These are phyloP conservation scores for Aquilaria sinensis DNA, from an alignment of 345 rosid species.

Conservation along the genomic window DNA sequence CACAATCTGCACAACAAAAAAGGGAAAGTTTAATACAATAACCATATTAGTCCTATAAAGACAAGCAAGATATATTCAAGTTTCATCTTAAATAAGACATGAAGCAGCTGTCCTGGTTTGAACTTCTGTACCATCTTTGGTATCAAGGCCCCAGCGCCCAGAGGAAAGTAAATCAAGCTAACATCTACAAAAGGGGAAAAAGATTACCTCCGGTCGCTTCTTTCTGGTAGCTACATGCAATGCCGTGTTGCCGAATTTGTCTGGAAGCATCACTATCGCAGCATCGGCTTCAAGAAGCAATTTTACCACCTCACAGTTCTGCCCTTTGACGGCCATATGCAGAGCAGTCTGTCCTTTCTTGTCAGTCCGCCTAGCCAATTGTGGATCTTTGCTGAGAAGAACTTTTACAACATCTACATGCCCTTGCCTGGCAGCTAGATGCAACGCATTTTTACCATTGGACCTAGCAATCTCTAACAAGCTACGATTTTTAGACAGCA, in stretches of 20 bases:
- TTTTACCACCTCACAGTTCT: slow-evolving; percentile 80
- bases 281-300: slow-evolving; percentile 90
- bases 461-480: slow-evolving; percentile 70
- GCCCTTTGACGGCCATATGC: slow-evolving; percentile 98
- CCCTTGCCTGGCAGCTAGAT: slow-evolving; percentile 85
- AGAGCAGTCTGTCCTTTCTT: slow-evolving; percentile 94
- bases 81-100: too few relatives aligned
- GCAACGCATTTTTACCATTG: slow-evolving; percentile 89
- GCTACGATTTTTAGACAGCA: slow-evolving; percentile 70
- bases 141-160: too few relatives aligned
- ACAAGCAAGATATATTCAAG: background rate
- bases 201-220: slow-evolving; percentile 71
- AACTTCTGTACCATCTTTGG: too few relatives aligned
- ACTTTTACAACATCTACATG: slow-evolving; percentile 75
- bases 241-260: slow-evolving; percentile 87
- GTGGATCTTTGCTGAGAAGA: slow-evolving; percentile 72
- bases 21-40: slow-evolving; percentile 5
- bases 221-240: slow-evolving; percentile 94
- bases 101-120: too few relatives aligned
- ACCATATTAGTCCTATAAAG: background rate
- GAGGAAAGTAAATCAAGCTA: background rate
- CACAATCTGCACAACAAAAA: slow-evolving; percentile 65
- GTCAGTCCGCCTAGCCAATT: slow-evolving; percentile 83
- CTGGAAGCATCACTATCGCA: slow-evolving; percentile 93
- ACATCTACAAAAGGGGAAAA: background rate